Evolutionary conservation across 495 filamentous ascomycete genomes (phyloP), one percentile per base, ranked within the genome.

Genomic region (Talaromyces wortmannii): DNA sequence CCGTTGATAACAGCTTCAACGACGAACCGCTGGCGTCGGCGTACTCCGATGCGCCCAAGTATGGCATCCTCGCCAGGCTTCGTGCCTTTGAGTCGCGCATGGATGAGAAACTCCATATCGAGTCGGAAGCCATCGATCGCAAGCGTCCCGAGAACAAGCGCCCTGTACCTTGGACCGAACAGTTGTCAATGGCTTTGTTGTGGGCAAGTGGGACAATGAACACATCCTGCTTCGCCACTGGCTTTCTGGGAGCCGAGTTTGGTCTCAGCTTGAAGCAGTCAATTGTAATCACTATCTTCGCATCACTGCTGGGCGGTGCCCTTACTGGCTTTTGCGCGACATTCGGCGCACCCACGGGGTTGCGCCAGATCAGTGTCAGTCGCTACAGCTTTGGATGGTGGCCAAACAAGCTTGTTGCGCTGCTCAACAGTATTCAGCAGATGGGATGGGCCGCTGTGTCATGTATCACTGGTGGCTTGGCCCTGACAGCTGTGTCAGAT

Each of bases 321-420:
- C 60, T 81, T 5, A 79, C 81, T 32, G 79, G 79, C 57, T 54
- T 69, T 63, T 64, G 75, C 48, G 78, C 78, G 7, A 80, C 77
- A 4, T 69, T 79, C 49, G 78, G 78, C 18, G 66, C 72, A 4
- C 65, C 69, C 17, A 80, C 74, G 7, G 81, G 82, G 31, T 70
- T 83, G 4, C 74, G 78, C 44, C 75, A 80, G 57, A 75, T 81
- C 57, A 74, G 75, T 17, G 74, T 81, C 45, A 69, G 73, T 43
- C 73, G 80, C 7, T 83, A 80, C 62, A 76, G 73, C 60, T 73
- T 84, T 49, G 81, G 79, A 18, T 84, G 75, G 73, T 82, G 71
- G 57, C 76, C 78, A 1, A 65, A 73, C 45, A 78, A 77, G 49
- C 52, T 74, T 2, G 73, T 79, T 49, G 77, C 78, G 17, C 59